Percentiles rank a stretch among this genome's conserved stretches.
Evolutionary conservation across 2,329 filamentous ascomycete genomes (phyloP).

Genomic region (Phoma herbarum): DNA sequence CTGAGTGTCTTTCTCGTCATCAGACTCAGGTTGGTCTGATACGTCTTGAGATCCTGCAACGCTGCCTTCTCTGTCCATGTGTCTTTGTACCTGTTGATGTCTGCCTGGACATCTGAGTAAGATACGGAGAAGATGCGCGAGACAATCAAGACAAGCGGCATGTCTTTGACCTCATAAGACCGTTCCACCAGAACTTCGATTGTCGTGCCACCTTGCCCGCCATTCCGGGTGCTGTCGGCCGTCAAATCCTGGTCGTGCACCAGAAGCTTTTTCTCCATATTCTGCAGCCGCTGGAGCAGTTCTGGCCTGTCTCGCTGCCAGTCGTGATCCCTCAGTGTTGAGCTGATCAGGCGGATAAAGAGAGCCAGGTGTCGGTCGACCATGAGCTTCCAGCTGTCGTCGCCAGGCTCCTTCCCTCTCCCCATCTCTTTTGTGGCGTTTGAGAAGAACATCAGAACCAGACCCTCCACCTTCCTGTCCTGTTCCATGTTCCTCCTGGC

Average conservation of each 20-base stretch:
- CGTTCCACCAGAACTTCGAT: conserved; percentile 84
- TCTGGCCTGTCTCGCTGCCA: conserved; percentile 87
- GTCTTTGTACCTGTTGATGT: conserved; percentile 82
- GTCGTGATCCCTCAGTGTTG: conserved; percentile 82
- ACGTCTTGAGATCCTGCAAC: conserved; percentile 88
- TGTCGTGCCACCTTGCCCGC: conserved; percentile 68
- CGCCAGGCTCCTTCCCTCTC: conserved; percentile 76
- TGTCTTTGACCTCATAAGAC: conserved; percentile 94
- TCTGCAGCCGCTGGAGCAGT: conserved; percentile 77
- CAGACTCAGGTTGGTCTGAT: conserved; percentile 86
- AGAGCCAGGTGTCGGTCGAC: conserved; percentile 94
- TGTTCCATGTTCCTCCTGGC: conserved; percentile 94
- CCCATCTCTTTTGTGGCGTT: conserved; percentile 90
- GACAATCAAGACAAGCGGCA: conserved; percentile 90
- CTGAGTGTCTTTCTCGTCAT: conserved; percentile 79
- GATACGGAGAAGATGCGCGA: conserved; percentile 84
- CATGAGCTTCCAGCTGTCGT: conserved; percentile 89
- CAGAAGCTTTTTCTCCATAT: conserved; percentile 90
- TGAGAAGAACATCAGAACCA: conserved; percentile 96
- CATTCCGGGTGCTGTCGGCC: conserved; percentile 65
- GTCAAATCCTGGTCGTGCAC: conserved; percentile 92
- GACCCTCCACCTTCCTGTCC: conserved; percentile 88
- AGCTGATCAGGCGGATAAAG: conserved; percentile 86
- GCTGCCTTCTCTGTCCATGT: conserved; percentile 93
- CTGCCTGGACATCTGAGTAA: conserved; percentile 80